Conservation (phyloP, 371 early-diverging fungal genomes). For the Umbelopsis sp. region DNA sequence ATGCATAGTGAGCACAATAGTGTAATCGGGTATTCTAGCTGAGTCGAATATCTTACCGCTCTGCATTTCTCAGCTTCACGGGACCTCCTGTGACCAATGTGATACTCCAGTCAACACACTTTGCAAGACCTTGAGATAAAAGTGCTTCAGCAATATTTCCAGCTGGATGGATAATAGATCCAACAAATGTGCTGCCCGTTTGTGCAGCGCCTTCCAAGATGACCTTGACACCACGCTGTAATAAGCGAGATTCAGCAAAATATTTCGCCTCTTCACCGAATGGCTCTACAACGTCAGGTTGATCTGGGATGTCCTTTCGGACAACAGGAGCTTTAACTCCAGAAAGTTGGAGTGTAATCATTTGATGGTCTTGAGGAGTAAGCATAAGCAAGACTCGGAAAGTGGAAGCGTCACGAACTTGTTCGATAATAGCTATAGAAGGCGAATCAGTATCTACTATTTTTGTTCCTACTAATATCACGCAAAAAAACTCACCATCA, state of each 20-base stretch:
- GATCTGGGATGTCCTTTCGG: conserved; percentile 73
- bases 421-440: conserved; percentile 81
- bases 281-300: conserved; percentile 78
- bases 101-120: conserved; percentile 88
- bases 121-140: conserved; percentile 82
- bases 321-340: conserved; percentile 88
- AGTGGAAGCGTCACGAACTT: conserved; percentile 92
- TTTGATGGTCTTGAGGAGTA: conserved; percentile 65
- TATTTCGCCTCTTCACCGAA: conserved; percentile 91
- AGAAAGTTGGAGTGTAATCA: conserved; percentile 78
- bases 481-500: conserved; percentile 57
- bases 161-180: conserved; percentile 79
- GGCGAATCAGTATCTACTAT: no score
- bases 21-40: background rate
- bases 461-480: background rate
- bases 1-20: background rate
- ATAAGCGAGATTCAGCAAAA: conserved; percentile 88
- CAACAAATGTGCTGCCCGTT: conserved; percentile 70
- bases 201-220: conserved; percentile 75
- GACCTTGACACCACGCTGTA: conserved; percentile 90
- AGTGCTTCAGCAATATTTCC: conserved; percentile 94
- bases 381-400: conserved; percentile 76
- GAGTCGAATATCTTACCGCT: conserved; percentile 42
- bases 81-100: conserved; percentile 80
- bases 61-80: conserved; percentile 75